phyloP scores from a whole-genome alignment of 2,329 filamentous ascomycete genomes.

The Fusarium kyushuense region DNA sequence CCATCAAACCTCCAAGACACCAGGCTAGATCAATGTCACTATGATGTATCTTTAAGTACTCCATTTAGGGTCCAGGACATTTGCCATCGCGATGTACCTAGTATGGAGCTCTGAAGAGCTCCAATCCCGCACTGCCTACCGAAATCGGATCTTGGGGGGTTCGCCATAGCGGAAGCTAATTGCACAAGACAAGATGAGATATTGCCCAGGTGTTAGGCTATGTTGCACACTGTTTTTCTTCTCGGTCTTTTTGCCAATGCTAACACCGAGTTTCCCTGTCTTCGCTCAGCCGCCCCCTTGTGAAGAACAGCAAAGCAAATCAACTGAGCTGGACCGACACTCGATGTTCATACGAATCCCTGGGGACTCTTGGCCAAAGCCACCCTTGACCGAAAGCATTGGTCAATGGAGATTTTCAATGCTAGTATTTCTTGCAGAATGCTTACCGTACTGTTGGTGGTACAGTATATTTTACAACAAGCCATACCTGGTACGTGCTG shows the following conservation, averaged over 20 bases:
- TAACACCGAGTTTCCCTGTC: conserved; percentile 27
- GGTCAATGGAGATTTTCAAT: conserved; percentile 32
- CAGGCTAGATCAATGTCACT: conserved; percentile 22
- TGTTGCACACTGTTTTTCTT: conserved; percentile 8
- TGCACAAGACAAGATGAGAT: conserved; percentile 32
- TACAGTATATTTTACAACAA: neutral
- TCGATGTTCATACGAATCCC: conserved; percentile 23
- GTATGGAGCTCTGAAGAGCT: conserved; percentile 14
- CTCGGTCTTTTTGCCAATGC: conserved; percentile 33
- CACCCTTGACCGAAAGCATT: conserved; percentile 34
- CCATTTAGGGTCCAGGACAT: conserved; percentile 8
- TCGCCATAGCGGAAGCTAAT: conserved; percentile 41
- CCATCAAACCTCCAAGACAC: neutral
- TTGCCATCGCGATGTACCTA: neutral
- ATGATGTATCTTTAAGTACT: conserved; percentile 24
- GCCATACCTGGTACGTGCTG: conserved; percentile 21
- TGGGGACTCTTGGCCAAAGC: conserved; percentile 40
- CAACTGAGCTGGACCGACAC: conserved; percentile 1
- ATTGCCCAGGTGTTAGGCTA: conserved; percentile 9
- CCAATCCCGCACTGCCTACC: conserved; percentile 26
- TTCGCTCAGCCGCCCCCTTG: conserved; percentile 15
- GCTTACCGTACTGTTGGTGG: conserved; percentile 4
- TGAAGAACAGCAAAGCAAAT: neutral
- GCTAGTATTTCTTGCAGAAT: conserved; percentile 20
- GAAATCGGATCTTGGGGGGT: conserved; percentile 8